Evolutionary conservation across 148 eudicot species (phyloP), one percentile per base, ranked within the genome.

Genomic region (Tetragonia tetragonoides): DNA sequence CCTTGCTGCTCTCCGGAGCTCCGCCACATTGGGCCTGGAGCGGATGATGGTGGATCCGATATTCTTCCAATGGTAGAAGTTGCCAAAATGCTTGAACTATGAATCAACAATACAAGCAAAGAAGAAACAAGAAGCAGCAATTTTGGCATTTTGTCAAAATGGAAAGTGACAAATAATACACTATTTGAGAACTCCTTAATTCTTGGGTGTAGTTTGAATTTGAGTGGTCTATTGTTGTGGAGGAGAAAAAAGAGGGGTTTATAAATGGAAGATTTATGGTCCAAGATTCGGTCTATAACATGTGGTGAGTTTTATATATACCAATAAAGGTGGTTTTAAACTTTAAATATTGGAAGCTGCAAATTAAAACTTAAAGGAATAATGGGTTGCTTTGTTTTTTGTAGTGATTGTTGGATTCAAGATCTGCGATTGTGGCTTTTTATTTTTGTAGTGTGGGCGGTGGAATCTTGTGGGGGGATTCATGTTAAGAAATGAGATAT

Each of bases 21-120:
- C 3, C 75, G 42, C 4, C 65, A 76, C 7, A 37, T 72, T 37
- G 83, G 72, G 41, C 78, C 73, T 1, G 83, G 73, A 65, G 67
- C 38, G 0, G 15, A 40, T 24, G 41, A 11, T 18, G 72, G 46
- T 37, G 72, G 54, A 54, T 23, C 34, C 3, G 68, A 4, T 41
- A 42, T 66, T 14, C 18, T 56, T 47, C 18, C 34, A 38, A 68
- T 65, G 65, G 60, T 71, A 15, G 83, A 70, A 38, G 57, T 34
- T 51, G 70, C 77, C 44, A 68, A 4, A 42, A 66, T 65, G 37
- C 41, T 77, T 77, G 77, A 57, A 1, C 59, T 73, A 10, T 81
- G 80, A 44, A 73, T 21, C 39, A 78, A 42, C 21, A 84, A 66
- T 3, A 81, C 17, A 8, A 49, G 53, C 2, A 49, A 14, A 28